phyloP scores from a whole-genome alignment of 2,329 filamentous ascomycete genomes.

The Ophiostoma sp. region DNA sequence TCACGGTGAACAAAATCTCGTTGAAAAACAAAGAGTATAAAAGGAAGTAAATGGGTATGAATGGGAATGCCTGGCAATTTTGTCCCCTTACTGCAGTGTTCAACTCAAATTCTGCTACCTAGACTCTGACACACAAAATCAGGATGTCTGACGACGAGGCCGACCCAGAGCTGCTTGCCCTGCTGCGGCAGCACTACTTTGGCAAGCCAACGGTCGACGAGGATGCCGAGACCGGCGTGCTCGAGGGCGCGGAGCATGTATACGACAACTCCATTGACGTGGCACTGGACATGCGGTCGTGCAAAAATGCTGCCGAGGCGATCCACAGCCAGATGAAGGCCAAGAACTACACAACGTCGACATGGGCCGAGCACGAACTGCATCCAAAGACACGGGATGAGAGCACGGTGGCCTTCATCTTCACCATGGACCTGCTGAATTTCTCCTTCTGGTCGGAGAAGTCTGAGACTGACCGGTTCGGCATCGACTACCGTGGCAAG shows the following conservation, averaged over 20 bases:
- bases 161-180: constrained; percentile 81
- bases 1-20: constrained; percentile 15
- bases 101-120: not conserved
- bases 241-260: constrained; percentile 80
- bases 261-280: constrained; percentile 94
- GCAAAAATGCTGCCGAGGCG: constrained; percentile 75
- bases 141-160: constrained; percentile 88
- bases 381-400: constrained; percentile 84
- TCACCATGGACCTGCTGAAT: constrained; percentile 95
- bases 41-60: not conserved
- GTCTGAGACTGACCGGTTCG: constrained; percentile 70
- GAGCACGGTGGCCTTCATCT: constrained; percentile 84
- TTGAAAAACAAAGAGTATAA: not conserved
- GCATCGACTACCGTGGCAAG: constrained; percentile 76
- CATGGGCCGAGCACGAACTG: constrained; percentile 85
- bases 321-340: constrained; percentile 82
- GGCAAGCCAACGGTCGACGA: constrained; percentile 56
- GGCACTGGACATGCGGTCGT: constrained; percentile 77
- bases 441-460: constrained; percentile 93
- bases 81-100: not conserved
- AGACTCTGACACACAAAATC: not conserved
- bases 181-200: constrained; percentile 77
- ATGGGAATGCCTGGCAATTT: not conserved
- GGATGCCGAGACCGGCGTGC: constrained; percentile 75
- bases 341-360: constrained; percentile 78